Percentiles rank a stretch among this genome's conserved stretches.
Conservation (phyloP, 1,284 basidiomycete genomes). For the Leccinum griseonigrum region DNA sequence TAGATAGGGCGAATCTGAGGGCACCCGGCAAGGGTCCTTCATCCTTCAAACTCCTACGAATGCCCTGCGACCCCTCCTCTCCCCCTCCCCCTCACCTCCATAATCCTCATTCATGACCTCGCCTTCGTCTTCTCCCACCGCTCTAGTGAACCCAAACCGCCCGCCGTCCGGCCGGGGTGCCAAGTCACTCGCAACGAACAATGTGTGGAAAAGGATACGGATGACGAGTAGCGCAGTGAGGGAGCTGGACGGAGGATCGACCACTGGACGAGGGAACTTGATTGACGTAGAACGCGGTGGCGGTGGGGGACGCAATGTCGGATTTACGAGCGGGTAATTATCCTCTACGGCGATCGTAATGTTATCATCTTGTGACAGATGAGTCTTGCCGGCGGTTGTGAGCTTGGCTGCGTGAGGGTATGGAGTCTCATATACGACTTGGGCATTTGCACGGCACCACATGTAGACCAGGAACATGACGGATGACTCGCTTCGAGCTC, state of each 20-base stretch:
- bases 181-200: constrained; percentile 66
- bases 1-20: constrained; percentile 30
- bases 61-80: constrained; percentile 63
- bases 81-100: constrained; percentile 57
- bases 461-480: constrained; percentile 67
- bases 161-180: constrained; percentile 74
- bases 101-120: constrained; percentile 13
- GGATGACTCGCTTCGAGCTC: constrained; percentile 42
- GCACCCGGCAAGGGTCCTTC: constrained; percentile 42
- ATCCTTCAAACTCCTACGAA: constrained; percentile 60
- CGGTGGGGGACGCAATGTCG: constrained; percentile 61
- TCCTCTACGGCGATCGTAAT: constrained; percentile 61
- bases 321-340: constrained; percentile 56
- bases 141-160: constrained; percentile 79
- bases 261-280: constrained; percentile 50
- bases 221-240: constrained; percentile 74
- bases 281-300: constrained; percentile 60
- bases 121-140: constrained; percentile 67
- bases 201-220: constrained; percentile 70
- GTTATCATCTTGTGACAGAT: constrained; percentile 65
- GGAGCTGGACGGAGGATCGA: constrained; percentile 68
- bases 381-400: constrained; percentile 47
- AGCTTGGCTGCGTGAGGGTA: constrained; percentile 66
- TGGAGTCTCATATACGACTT: constrained; percentile 58
- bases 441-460: constrained; percentile 45